phyloP scores from a whole-genome alignment of 257 asterid genomes.

The Salvia miltiorrhiza region DNA sequence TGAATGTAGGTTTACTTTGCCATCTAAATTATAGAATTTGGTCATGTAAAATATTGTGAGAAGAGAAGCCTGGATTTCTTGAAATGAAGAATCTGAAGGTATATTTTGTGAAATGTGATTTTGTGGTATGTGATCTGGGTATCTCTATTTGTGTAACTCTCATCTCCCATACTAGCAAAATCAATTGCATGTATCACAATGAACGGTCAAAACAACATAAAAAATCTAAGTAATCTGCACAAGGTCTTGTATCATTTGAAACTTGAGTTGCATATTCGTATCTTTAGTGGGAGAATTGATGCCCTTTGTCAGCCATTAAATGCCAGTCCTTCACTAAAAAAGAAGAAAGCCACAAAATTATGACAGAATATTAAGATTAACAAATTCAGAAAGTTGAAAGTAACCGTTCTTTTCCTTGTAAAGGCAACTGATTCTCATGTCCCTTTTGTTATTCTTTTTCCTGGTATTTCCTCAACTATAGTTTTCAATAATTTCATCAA shows the following conservation, averaged over 20 bases:
- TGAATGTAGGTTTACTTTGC: neutral
- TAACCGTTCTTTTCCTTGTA: constrained; percentile 40
- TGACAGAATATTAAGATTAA: neutral
- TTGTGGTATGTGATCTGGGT: neutral
- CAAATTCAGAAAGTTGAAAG: constrained; percentile 21
- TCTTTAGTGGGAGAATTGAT: constrained; percentile 31
- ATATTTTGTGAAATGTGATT: neutral
- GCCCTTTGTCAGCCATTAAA: constrained; percentile 25
- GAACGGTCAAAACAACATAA: neutral
- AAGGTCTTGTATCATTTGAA: neutral
- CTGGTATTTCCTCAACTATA: neutral
- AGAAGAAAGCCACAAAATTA: constrained; percentile 8
- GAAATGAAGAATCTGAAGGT: constrained; percentile 16
- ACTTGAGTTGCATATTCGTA: constrained; percentile 20
- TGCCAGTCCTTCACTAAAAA: constrained; percentile 3
- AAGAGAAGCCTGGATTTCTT: neutral
- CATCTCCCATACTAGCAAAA: neutral
- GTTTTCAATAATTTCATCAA: constrained; percentile 43
- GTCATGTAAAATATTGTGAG: neutral
- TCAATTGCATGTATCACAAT: neutral
- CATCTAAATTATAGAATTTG: neutral
- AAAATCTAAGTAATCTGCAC: neutral
- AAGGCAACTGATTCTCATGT: constrained; percentile 39
- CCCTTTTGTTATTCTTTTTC: constrained; percentile 14
- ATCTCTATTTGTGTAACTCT: constrained; percentile 18